phyloP scores from a whole-genome alignment of 2,329 filamentous ascomycete species.

The Ceratocystis variospora region DNA sequence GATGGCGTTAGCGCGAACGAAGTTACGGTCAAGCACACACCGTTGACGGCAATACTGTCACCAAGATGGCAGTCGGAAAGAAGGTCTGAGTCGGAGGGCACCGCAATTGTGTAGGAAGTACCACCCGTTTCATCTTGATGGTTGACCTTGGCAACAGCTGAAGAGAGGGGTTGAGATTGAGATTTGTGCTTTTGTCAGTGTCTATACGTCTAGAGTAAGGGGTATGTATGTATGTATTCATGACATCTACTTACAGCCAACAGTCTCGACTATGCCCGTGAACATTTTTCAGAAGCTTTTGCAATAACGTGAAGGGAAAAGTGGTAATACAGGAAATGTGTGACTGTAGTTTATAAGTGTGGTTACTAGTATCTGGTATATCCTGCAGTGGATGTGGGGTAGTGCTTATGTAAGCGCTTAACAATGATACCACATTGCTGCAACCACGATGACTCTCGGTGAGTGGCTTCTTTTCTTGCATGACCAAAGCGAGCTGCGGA shows the following conservation, averaged over 20 bases:
- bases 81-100: slow-evolving; percentile 53
- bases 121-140: slow-evolving; percentile 70
- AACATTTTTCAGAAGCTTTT: slow-evolving; percentile 50
- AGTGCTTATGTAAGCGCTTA: background rate
- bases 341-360: background rate
- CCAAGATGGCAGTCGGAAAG: slow-evolving; percentile 73
- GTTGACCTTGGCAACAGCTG: slow-evolving; percentile 76
- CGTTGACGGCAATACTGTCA: slow-evolving; percentile 91
- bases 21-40: slow-evolving; percentile 84
- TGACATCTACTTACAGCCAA: slow-evolving; percentile 58
- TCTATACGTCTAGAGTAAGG: background rate
- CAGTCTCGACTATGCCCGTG: slow-evolving; percentile 82
- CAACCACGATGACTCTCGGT: too few species aligned
- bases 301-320: background rate
- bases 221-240: background rate
- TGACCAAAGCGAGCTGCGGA: too few species aligned
- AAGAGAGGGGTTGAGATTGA: background rate
- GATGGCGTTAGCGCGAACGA: slow-evolving; percentile 30
- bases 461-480: too few species aligned
- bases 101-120: slow-evolving; percentile 75
- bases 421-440: too few species aligned
- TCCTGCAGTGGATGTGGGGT: background rate
- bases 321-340: background rate
- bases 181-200: background rate
- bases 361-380: too few species aligned